Evolutionary conservation across 2,329 filamentous ascomycete genomes (phyloP), one percentile per base, ranked within the genome.

Genomic region (Fusarium sp.): DNA sequence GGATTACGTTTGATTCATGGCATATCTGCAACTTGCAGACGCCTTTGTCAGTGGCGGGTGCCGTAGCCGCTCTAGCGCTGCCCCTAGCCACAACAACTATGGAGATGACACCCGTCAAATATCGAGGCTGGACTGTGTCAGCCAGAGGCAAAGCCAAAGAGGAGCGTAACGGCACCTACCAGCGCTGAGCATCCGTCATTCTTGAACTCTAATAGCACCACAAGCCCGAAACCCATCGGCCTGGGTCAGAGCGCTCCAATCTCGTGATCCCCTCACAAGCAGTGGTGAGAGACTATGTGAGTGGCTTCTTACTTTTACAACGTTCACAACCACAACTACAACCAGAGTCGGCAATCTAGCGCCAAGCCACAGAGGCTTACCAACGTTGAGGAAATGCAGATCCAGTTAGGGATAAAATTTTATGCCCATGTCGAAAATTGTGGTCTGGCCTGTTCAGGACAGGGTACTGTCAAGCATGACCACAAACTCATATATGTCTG

Each of bases 21-120:
- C 38, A 64, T 63, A 58, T 66, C 65, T 68, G 54, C 67, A 72
- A 58, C 67, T 66, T 73, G 70, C 68, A 72, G 68, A 70, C 77
- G 76, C 71, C 74, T 76, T 73, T 68, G 72, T 75, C 59, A 75
- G 69, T 78, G 77, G 75, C 74, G 77, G 77, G 68, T 78, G 71
- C 64, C 62, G 76, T 75, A 77, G 77, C 77, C 77, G 77, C 75
- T 65, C 68, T 78, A 78, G 77, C 74, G 75, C 74, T 73, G 55
- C 51, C 54, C 57, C 68, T 77, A 78, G 71, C 70, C 69, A 76
- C 68, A 77, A 60, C 54, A 66, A 77, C 59, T 61, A 66, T 65
- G 74, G 73, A 72, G 58, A 59, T 78, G 76, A 72, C 77, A 78
- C 68, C 73, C 72, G 74, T 77, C 75, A 78, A 73, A 75, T 56